Evolutionary conservation across 2,329 filamentous ascomycete genomes (phyloP), one percentile per base, ranked within the genome.

Genomic region (Myriosclerotinia curreyana): DNA sequence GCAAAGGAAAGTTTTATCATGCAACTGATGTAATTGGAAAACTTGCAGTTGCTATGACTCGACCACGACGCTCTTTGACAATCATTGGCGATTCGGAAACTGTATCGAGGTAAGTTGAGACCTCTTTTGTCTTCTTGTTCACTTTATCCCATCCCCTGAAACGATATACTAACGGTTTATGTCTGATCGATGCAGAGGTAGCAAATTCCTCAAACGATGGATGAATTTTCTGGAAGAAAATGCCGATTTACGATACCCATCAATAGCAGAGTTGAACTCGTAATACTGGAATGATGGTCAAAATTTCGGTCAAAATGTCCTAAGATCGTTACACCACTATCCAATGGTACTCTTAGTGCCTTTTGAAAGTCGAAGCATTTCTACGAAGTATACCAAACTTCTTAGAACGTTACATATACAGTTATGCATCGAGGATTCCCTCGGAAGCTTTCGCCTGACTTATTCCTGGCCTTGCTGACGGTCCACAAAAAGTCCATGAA

Each of bases 51-150:
- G 94, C 95, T 61, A 98, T 99, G 93, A 99, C 95, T 67, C 86
- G 95, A 69, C 92, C 95, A 7, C 94, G 90, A 79, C 85, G 95
- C 70, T 94, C 95, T 74, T 81, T 99, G 51, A 95, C 91, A 67
- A 84, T 99, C 22, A 89, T 97, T 72, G 95, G 94, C 52, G 95
- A 99, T 76, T 95, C 92, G 65, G 95, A 97, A 75, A 98, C 94
- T 3, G 64, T 96, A 63, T 87, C 88, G 77, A 56, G 40, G 87
- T 96, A 81, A 84, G 90, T 86, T 66, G 58, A 58, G 64, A 68
- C 66, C 60, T 60, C 34, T 48, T 58, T 55, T 66, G 66, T 65
- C n/a, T 59, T 44, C 49, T 25, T 28, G 44, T 50, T 52, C 44
- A 49, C 46, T 60, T 20, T 14, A 36, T 48, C 28, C 22, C 22